Percentiles rank a stretch among this genome's conserved stretches.
These are phyloP conservation scores for Apiospora malaysiana DNA, from an alignment of 2,329 filamentous ascomycete species.

Conservation along the genomic window DNA sequence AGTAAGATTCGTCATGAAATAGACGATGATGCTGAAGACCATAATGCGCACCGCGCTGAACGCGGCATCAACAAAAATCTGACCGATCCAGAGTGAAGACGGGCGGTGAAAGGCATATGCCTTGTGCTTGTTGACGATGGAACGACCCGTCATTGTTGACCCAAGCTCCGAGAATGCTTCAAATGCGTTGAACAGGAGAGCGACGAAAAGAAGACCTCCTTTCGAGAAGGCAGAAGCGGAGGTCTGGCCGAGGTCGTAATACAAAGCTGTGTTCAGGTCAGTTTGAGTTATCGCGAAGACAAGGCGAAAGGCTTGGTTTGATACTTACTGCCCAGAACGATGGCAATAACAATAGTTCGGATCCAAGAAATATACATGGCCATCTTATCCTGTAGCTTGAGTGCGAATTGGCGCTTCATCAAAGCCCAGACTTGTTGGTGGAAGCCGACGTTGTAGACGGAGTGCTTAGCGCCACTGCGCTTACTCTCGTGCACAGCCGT, in stretches of 20 bases:
- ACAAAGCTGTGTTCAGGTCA: conserved; percentile 56
- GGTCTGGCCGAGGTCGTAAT: conserved; percentile 69
- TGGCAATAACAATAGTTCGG: conserved; percentile 71
- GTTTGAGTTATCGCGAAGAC: too few relatives aligned
- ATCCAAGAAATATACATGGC: conserved; percentile 76
- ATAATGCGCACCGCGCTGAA: conserved; percentile 75
- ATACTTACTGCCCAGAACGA: conserved; percentile 70
- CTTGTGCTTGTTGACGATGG: conserved; percentile 83
- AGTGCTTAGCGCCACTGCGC: conserved; percentile 74
- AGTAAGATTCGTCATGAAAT: conserved; percentile 76
- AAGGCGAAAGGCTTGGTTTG: background rate
- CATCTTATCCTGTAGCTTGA: conserved; percentile 87
- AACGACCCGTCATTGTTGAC: conserved; percentile 75
- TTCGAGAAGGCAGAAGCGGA: conserved; percentile 79
- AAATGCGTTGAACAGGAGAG: conserved; percentile 86
- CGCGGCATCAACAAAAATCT: conserved; percentile 78
- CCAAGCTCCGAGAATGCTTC: conserved; percentile 81
- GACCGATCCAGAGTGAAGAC: conserved; percentile 81
- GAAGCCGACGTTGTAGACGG: conserved; percentile 84
- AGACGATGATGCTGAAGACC: conserved; percentile 76
- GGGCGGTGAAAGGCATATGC: conserved; percentile 84
- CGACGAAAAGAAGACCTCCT: conserved; percentile 81
- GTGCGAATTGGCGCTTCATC: conserved; percentile 82
- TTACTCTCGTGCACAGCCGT: conserved; percentile 79
- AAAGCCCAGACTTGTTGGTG: conserved; percentile 82